These are phyloP conservation scores for Penicillium simplicissimum DNA, from an alignment of 495 filamentous ascomycete species.

Conservation along the genomic window DNA sequence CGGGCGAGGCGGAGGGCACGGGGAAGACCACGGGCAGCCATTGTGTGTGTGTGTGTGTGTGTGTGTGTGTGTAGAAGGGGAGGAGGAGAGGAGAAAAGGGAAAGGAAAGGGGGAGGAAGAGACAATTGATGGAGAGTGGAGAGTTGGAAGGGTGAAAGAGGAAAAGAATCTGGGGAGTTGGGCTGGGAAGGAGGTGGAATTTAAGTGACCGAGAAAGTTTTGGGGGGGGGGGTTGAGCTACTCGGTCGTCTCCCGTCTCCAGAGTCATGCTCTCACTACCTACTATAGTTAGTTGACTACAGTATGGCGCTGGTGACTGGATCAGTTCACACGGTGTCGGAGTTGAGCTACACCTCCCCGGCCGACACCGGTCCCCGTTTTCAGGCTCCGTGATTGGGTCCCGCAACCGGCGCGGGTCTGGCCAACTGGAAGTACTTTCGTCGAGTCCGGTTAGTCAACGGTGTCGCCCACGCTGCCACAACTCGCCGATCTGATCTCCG, in stretches of 20 bases:
- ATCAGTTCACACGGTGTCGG: conserved; percentile 30
- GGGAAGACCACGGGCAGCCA: conserved; percentile 83
- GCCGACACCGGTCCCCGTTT: conserved; percentile 33
- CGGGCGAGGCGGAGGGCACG: conserved; percentile 80
- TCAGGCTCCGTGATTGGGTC: conserved; percentile 19
- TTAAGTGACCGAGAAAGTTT: conserved; percentile 23
- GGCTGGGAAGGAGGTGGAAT: conserved; percentile 22
- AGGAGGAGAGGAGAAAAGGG: conserved; percentile 20
- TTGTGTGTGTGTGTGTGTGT: conserved; percentile 52
- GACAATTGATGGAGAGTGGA: conserved; percentile 19
- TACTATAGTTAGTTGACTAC: no score
- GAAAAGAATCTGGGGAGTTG: conserved; percentile 12
- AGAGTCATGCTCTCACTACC: conserved; percentile 4
- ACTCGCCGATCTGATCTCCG: not conserved
- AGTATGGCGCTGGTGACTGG: no score
- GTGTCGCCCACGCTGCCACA: not conserved
- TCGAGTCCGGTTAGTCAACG: no score
- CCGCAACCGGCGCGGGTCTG: not conserved
- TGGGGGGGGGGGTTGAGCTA: conserved; percentile 1
- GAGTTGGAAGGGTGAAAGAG: conserved; percentile 16
- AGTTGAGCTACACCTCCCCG: conserved; percentile 41
- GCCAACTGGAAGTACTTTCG: no score
- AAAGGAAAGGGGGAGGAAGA: conserved; percentile 9
- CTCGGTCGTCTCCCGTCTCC: not conserved
- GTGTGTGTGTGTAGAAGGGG: conserved; percentile 39